Conservation (phyloP, 2,329 filamentous ascomycete species). For the Amylocarpus encephaloides region DNA sequence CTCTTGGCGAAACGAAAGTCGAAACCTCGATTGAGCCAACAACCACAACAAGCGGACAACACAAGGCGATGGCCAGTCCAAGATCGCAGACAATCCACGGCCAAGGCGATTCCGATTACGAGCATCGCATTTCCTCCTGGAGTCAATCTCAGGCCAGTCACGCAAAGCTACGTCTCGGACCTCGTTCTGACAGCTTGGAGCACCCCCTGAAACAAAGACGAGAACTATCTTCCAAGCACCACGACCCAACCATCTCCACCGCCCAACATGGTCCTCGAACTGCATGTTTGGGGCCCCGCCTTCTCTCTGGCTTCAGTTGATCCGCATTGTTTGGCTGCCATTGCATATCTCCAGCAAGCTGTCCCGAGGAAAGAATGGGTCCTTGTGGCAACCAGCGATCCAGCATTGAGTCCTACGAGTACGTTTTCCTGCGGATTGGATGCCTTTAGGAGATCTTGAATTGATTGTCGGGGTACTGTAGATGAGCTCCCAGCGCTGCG, state of each 20-base stretch:
- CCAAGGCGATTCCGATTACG: no score
- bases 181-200: neutral
- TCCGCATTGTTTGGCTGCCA: slow-evolving; percentile 77
- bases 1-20: neutral
- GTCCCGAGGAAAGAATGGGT: slow-evolving; percentile 58
- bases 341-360: slow-evolving; percentile 66
- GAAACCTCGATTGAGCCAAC: neutral
- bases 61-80: no score
- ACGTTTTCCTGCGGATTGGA: slow-evolving; percentile 33
- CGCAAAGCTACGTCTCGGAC: neutral
- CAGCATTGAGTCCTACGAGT: slow-evolving; percentile 65
- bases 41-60: neutral
- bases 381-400: slow-evolving; percentile 67
- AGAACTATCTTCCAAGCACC: neutral
- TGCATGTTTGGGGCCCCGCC: slow-evolving; percentile 86
- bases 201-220: slow-evolving; percentile 2
- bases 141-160: neutral
- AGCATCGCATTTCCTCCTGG: neutral
- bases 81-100: no score
- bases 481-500: slow-evolving; percentile 52
- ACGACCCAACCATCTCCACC: slow-evolving; percentile 12
- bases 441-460: neutral
- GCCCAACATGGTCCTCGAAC: slow-evolving; percentile 50
- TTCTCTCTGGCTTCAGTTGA: slow-evolving; percentile 88
- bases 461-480: slow-evolving; percentile 22